Evolutionary conservation across 2,329 filamentous ascomycete genomes (phyloP).

Genomic region (Hypoxylon sp.): DNA sequence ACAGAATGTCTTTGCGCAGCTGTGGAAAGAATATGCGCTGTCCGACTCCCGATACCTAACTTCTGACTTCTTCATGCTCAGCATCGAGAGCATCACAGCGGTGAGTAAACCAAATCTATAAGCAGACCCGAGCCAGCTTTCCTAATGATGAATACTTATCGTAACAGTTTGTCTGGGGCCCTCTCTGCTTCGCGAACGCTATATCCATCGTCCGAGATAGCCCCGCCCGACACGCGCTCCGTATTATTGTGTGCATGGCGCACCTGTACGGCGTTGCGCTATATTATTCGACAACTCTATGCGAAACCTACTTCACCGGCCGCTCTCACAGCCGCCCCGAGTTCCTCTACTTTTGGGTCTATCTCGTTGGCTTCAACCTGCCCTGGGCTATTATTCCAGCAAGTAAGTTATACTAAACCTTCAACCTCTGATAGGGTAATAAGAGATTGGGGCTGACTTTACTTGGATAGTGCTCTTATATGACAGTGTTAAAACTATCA

Average conservation of each 20-base stretch:
- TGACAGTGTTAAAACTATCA: conserved; percentile 50
- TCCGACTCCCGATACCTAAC: conserved; percentile 91
- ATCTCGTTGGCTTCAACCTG: conserved; percentile 73
- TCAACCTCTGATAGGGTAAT: background rate
- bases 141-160: conserved; percentile 7
- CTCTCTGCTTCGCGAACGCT: conserved; percentile 68
- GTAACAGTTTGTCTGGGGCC: conserved; percentile 70
- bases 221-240: conserved; percentile 65
- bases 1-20: conserved; percentile 82
- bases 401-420: conserved; percentile 59
- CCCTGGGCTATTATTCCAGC: conserved; percentile 72
- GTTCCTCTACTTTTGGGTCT: conserved; percentile 73
- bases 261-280: conserved; percentile 74
- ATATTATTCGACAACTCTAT: conserved; percentile 72
- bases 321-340: conserved; percentile 71
- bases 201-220: conserved; percentile 61
- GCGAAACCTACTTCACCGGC: conserved; percentile 63
- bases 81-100: conserved; percentile 86
- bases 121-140: background rate
- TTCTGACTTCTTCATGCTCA: conserved; percentile 86
- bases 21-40: conserved; percentile 94
- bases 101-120: conserved; percentile 63
- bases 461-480: conserved; percentile 48
- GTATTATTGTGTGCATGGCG: conserved; percentile 66
- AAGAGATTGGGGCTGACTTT: conserved; percentile 11